Evolutionary conservation across 2,329 filamentous ascomycete species (phyloP), one percentile per base, ranked within the genome.

Genomic region (Escovopsis sp.): DNA sequence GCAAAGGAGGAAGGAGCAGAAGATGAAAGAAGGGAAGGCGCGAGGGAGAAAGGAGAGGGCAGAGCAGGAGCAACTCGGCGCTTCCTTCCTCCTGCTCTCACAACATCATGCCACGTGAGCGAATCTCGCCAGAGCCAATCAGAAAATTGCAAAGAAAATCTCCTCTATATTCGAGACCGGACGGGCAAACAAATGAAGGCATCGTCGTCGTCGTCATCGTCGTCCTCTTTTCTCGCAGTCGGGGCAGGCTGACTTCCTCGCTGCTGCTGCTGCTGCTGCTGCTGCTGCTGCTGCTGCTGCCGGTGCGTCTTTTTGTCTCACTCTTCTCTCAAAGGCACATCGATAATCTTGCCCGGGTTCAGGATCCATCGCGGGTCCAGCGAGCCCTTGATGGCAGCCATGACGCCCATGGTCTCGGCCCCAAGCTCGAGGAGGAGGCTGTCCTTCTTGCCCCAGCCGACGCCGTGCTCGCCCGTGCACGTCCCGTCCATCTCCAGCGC

Each of bases 401-500:
- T 94, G 16, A 92, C 78, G 14, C 70, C 76, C 39, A 94, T 66
- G 0, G 86, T 92, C 38, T 84, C 82, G 3, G 72, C 60, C 0
- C 86, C 86, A 14, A 94, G 71, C 55, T 94, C 86, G 52, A 78
- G 76, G 21, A 84, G 56, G 32, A 94, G 63, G 8, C 75, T 81
- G 38, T 76, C 72, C 59, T 92, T 93, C 61, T 93, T 93, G 13
- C 83, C 84, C 55, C 88, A 73, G 16, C 85, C 86, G 41, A 93
- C 70, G 1, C 81, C 81, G 54, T 93, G 85, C 56, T 93, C 86
- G 19, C 85, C 86, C 1, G 86, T 92, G 54, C 83, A 90, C 5
- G 86, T 93, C 2, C 87, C 85, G 40, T 94, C 87, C 86, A 94
- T 94, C 44, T 88, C 83, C 17, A 94, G 57, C 2, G 86, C 87